Conservation (phyloP, 306 rosid genomes). For the Quercus berberidifolia region DNA sequence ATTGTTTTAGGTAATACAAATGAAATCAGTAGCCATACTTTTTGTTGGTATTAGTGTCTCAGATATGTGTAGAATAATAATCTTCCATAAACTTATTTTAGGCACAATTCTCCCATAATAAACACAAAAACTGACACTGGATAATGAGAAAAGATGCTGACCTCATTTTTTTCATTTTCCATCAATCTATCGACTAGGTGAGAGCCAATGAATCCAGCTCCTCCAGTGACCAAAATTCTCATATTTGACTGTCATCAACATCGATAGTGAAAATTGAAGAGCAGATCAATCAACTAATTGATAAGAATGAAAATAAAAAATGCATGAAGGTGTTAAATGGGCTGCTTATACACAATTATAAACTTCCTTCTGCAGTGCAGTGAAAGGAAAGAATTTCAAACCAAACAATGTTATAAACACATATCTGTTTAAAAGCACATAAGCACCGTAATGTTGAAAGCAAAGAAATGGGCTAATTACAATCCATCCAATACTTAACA, state of each 20-base stretch:
- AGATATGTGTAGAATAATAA: not conserved
- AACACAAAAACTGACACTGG: not conserved
- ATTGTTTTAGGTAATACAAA: not conserved
- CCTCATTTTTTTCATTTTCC: slow-evolving; percentile 97
- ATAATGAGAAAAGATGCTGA: slow-evolving; percentile 22
- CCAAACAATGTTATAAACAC: no score
- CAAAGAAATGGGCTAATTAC: not conserved
- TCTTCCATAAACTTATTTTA: not conserved
- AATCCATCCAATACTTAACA: not conserved
- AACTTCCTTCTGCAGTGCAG: not conserved
- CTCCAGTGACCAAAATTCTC: slow-evolving; percentile 95
- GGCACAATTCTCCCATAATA: not conserved
- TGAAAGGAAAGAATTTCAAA: not conserved
- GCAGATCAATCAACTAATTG: slow-evolving; percentile 9
- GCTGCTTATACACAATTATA: not conserved
- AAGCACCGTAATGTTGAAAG: no score
- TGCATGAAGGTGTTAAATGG: not conserved
- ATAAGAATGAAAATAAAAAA: not conserved
- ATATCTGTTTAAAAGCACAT: no score
- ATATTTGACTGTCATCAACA: slow-evolving; percentile 63
- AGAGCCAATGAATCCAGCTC: slow-evolving; percentile 99
- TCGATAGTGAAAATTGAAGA: slow-evolving; percentile 11
- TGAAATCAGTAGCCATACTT: not conserved
- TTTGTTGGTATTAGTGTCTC: not conserved
- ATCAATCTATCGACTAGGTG: slow-evolving; percentile 94